Percentiles rank a stretch among this genome's conserved stretches.
Conservation (phyloP, 2,329 filamentous ascomycete genomes). For the Tolypocladium album region DNA sequence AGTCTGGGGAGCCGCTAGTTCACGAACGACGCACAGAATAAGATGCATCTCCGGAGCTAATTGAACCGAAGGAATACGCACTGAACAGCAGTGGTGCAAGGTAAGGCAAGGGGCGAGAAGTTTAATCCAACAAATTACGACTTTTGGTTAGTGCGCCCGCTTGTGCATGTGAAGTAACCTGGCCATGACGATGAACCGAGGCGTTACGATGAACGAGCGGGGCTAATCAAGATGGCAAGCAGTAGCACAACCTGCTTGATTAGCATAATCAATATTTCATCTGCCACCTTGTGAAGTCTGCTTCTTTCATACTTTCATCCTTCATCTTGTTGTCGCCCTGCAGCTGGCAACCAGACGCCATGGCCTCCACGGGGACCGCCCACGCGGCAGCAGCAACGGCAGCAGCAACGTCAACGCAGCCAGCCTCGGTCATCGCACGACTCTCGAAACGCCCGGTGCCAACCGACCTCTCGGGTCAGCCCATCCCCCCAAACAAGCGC, state of each 20-base stretch:
- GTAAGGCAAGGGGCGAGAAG: not conserved
- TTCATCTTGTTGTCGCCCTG: not conserved
- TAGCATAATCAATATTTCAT: no score
- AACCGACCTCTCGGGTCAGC: conserved; percentile 4
- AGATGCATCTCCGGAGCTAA: not conserved
- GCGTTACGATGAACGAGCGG: not conserved
- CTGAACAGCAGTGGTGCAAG: not conserved
- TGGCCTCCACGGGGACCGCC: not conserved
- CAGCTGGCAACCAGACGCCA: not conserved
- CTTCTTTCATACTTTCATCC: not conserved
- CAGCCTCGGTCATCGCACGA: not conserved
- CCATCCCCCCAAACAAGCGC: conserved; percentile 6
- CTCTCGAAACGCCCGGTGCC: conserved; percentile 1
- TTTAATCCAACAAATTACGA: not conserved
- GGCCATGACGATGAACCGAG: not conserved
- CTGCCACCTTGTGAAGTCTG: not conserved
- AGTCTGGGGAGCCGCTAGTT: not conserved
- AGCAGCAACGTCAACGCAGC: not conserved
- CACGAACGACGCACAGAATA: not conserved
- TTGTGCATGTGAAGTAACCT: not conserved
- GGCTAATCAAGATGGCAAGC: not conserved
- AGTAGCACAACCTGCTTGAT: no score
- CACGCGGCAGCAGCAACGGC: not conserved
- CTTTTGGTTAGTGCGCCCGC: not conserved
- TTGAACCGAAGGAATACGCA: not conserved